phyloP scores from a whole-genome alignment of 495 filamentous ascomycete species.

The Penicillium waksmanii region DNA sequence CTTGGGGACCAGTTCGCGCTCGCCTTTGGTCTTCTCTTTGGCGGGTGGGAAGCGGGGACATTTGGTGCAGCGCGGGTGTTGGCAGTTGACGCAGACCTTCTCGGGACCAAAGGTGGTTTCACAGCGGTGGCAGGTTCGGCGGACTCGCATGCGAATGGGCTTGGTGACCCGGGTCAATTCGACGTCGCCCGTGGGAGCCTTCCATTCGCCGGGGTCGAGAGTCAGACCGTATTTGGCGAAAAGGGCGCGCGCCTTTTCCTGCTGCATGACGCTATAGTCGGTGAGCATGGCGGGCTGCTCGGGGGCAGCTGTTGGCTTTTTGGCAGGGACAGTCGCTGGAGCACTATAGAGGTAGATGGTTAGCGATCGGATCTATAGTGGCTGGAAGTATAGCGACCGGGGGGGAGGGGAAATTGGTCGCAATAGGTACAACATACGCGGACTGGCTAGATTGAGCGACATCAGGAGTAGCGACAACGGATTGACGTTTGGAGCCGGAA shows the following conservation, averaged over 20 bases:
- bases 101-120: slow-evolving; percentile 70
- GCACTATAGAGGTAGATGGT: slow-evolving; percentile 15
- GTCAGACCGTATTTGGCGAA: slow-evolving; percentile 77
- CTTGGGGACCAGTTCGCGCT: slow-evolving; percentile 42
- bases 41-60: slow-evolving; percentile 71
- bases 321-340: slow-evolving; percentile 20
- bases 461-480: slow-evolving; percentile 25
- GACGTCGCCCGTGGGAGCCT: slow-evolving; percentile 50
- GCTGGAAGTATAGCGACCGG: slow-evolving; percentile 5
- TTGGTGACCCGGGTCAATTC: slow-evolving; percentile 78
- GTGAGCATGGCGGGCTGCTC: slow-evolving; percentile 31
- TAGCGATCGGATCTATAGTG: slow-evolving; percentile 14
- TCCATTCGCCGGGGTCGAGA: slow-evolving; percentile 72
- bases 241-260: slow-evolving; percentile 70
- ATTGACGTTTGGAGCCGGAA: slow-evolving; percentile 46
- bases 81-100: slow-evolving; percentile 71
- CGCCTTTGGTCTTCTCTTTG: slow-evolving; percentile 21
- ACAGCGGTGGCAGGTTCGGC: slow-evolving; percentile 79
- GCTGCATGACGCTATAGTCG: slow-evolving; percentile 50
- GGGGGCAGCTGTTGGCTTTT: slow-evolving; percentile 20
- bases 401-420: slow-evolving; percentile 13
- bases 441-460: slow-evolving; percentile 26
- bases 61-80: slow-evolving; percentile 76
- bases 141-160: slow-evolving; percentile 88
- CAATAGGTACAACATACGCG: slow-evolving; percentile 32